phyloP scores from a whole-genome alignment of 2,329 filamentous ascomycete genomes.

The Colletotrichum kahawae region DNA sequence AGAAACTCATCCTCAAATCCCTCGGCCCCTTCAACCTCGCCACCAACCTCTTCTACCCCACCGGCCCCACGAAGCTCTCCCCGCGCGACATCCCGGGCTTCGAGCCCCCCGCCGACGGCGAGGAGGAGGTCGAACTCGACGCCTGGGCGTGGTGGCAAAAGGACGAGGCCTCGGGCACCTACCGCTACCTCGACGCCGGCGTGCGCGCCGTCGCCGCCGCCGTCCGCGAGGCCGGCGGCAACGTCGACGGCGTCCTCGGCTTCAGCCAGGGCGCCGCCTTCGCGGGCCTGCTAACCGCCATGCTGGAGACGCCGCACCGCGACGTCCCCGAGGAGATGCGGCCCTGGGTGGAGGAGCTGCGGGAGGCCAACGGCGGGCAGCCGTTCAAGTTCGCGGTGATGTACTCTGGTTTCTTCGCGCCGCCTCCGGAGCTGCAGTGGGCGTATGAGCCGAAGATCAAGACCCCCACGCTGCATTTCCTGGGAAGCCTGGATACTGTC shows the following conservation, averaged over 20 bases:
- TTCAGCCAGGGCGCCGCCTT: conserved; percentile 82
- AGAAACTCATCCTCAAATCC: conserved; percentile 78
- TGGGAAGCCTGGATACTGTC: conserved; percentile 85
- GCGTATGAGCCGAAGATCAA: conserved; percentile 74
- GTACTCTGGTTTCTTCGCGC: conserved; percentile 79
- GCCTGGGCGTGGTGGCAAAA: conserved; percentile 84
- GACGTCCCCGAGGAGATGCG: conserved; percentile 28
- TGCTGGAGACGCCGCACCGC: conserved; percentile 65
- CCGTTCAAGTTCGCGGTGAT: conserved; percentile 73
- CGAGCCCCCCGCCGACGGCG: conserved; percentile 33
- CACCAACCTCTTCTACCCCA: conserved; percentile 69
- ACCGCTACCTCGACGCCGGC: conserved; percentile 73
- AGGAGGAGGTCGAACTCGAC: conserved; percentile 58
- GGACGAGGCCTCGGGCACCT: conserved; percentile 66
- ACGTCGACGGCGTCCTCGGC: conserved; percentile 79
- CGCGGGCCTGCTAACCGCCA: conserved; percentile 73
- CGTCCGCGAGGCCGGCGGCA: conserved; percentile 67
- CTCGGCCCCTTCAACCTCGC: conserved; percentile 64
- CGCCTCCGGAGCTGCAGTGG: conserved; percentile 64
- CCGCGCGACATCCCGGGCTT: conserved; percentile 75
- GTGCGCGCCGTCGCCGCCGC: conserved; percentile 66
- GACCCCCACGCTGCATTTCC: conserved; percentile 81
- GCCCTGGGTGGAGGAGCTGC: conserved; percentile 49
- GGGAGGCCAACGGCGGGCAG: conserved; percentile 52
- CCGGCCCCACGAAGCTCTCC: conserved; percentile 67